phyloP scores from a whole-genome alignment of 1,284 basidiomycete species.

The Leccinum pachyderme region DNA sequence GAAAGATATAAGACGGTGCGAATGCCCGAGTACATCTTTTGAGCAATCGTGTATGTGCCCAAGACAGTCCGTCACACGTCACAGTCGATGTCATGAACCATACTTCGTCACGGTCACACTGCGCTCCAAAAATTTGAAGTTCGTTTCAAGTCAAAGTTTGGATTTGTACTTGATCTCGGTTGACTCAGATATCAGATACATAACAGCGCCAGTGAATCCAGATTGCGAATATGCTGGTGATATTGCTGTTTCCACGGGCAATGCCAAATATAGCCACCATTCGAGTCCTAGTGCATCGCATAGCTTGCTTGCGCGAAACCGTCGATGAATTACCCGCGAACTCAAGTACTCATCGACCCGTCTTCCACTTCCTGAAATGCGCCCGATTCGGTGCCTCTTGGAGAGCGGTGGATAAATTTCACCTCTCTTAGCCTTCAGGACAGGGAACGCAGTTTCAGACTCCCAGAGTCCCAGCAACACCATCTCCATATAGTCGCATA shows the following conservation, averaged over 20 bases:
- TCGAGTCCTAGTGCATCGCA: too few relatives aligned
- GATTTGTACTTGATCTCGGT: neutral
- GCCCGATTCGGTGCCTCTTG: neutral
- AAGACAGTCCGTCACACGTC: neutral
- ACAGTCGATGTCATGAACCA: neutral
- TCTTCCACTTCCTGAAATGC: neutral
- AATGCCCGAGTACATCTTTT: conserved; percentile 16
- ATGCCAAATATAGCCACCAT: neutral
- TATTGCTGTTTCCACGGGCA: neutral
- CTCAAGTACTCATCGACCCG: too few relatives aligned
- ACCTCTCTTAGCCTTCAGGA: neutral
- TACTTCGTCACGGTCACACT: neutral
- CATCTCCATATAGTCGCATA: neutral
- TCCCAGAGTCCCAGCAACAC: neutral
- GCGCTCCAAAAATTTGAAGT: neutral
- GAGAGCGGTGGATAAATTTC: neutral
- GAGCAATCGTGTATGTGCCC: neutral
- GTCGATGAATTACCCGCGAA: too few relatives aligned
- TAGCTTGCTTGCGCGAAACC: too few relatives aligned
- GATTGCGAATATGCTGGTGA: neutral
- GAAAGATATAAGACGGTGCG: conserved; percentile 26
- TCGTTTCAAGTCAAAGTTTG: neutral
- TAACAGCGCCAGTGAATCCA: neutral
- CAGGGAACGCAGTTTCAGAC: neutral
- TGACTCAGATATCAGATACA: neutral